Conservation (phyloP, 305 asterid species). For the Euphrasia arctica region DNA sequence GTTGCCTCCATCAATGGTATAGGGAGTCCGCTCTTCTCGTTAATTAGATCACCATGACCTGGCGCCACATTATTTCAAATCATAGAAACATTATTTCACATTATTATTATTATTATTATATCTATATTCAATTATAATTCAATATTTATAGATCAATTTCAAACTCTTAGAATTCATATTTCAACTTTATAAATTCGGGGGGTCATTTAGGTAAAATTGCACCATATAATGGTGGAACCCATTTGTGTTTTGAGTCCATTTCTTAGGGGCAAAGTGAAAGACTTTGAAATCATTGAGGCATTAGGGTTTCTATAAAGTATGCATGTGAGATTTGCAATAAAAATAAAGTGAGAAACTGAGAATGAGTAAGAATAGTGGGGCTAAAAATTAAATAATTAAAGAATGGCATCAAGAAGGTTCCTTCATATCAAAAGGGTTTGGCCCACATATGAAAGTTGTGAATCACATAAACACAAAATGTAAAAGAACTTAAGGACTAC, state of each 20-base stretch:
- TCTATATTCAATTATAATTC: no score
- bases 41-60: no score
- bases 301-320: conserved; percentile 26
- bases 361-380: conserved; percentile 9
- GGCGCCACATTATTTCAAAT: no score
- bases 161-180: no score
- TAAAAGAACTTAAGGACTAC: background rate
- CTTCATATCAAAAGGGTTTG: conserved; percentile 27
- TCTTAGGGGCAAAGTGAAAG: conserved; percentile 36
- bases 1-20: no score
- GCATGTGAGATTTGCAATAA: conserved; percentile 21
- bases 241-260: conserved; percentile 23
- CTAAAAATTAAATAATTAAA: conserved; percentile 15
- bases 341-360: background rate
- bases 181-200: background rate
- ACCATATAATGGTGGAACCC: conserved; percentile 13
- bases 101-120: no score
- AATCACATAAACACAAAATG: conserved; percentile 10
- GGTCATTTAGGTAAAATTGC: conserved; percentile 12
- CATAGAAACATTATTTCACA: no score
- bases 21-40: no score
- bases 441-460: conserved; percentile 25
- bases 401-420: conserved; percentile 25
- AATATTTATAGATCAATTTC: no score
- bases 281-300: conserved; percentile 35